Evolutionary conservation across 2,329 filamentous ascomycete species (phyloP).

Genomic region (Cladosporium sp.): DNA sequence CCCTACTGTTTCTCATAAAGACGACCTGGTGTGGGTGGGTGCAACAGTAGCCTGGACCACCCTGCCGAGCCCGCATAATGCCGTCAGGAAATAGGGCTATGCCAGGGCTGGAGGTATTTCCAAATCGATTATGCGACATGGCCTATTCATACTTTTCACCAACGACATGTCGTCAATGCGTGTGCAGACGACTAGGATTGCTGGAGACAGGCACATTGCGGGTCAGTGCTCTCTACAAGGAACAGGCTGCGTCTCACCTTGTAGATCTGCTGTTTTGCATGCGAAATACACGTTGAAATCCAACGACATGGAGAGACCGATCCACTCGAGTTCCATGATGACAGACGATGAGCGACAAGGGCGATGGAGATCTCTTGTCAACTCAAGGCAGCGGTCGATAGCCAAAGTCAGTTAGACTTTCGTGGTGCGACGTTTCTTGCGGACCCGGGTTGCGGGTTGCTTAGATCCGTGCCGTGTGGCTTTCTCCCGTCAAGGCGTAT

Average conservation of each 20-base stretch:
- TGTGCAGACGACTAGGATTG: background rate
- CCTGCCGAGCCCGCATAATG: background rate
- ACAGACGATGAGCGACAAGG: background rate
- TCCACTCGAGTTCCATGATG: background rate
- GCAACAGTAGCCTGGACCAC: background rate
- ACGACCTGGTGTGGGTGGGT: background rate
- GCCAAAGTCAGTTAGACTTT: background rate
- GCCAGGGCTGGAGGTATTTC: background rate
- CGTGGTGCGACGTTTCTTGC: slow-evolving; percentile 10
- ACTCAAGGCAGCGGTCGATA: background rate
- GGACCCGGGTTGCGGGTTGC: background rate
- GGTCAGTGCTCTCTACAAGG: background rate
- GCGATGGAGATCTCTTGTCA: background rate
- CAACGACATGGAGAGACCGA: background rate
- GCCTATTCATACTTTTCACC: background rate
- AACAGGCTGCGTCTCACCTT: background rate
- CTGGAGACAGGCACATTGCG: background rate
- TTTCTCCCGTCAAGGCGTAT: background rate
- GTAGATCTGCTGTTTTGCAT: background rate
- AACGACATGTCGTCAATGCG: background rate
- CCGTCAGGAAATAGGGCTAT: background rate
- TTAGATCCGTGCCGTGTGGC: background rate
- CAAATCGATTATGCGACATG: background rate
- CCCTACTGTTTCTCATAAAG: slow-evolving; percentile 4
- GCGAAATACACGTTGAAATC: background rate